These are phyloP conservation scores for Fusarium sp. DNA, from an alignment of 2,329 filamentous ascomycete genomes.

Conservation along the genomic window DNA sequence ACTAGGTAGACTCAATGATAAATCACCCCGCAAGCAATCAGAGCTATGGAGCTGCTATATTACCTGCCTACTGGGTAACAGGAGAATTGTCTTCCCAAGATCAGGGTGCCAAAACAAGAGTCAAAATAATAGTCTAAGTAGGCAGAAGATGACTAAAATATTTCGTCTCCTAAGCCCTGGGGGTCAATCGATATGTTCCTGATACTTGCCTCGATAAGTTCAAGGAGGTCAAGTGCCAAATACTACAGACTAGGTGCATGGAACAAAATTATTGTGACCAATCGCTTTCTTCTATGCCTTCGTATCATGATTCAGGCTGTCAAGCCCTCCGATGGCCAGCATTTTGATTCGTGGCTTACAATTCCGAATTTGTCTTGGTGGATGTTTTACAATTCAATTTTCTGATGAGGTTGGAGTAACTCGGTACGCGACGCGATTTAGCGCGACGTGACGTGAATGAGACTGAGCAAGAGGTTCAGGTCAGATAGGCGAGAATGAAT, in stretches of 20 bases:
- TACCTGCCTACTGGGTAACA: not conserved
- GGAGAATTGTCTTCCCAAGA: not conserved
- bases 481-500: not conserved
- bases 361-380: not conserved
- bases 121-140: not conserved
- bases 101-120: not conserved
- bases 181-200: not conserved
- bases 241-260: not conserved
- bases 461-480: not conserved
- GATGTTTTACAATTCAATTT: not conserved
- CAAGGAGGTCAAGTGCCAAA: not conserved
- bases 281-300: not conserved
- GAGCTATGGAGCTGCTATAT: not conserved
- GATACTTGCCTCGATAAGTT: not conserved
- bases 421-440: conserved; percentile 24
- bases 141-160: not conserved
- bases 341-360: conserved; percentile 20
- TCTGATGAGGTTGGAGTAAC: conserved; percentile 8
- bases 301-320: not conserved
- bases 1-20: not conserved
- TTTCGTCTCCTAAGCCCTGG: not conserved
- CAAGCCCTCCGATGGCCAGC: not conserved
- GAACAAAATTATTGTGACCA: not conserved
- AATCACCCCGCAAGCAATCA: not conserved
- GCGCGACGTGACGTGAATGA: conserved; percentile 17